Conservation (phyloP, 1,139 yeast genomes). For the Geotrichum restrictum region DNA sequence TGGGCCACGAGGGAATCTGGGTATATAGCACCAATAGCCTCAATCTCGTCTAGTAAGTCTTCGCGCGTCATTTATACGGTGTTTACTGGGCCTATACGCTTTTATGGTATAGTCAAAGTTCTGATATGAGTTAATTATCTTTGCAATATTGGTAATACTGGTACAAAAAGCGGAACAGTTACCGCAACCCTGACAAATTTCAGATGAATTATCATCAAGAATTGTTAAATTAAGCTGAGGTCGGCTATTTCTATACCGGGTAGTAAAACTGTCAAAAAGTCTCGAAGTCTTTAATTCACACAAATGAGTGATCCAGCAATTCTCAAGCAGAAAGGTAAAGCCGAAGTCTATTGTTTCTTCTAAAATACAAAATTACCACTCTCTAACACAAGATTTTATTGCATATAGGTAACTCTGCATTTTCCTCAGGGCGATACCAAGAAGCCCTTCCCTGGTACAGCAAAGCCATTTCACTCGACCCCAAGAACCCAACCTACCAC, state of each 20-base stretch:
- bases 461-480: conserved; percentile 62
- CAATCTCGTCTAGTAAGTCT: conserved; percentile 71
- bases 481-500: conserved; percentile 62
- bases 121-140: too few species aligned
- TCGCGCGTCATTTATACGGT: conserved; percentile 12
- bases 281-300: too few species aligned
- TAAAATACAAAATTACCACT: too few species aligned
- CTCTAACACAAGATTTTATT: not conserved
- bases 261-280: too few species aligned
- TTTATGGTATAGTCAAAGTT: too few species aligned
- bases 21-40: conserved; percentile 84
- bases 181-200: too few species aligned
- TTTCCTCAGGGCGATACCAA: conserved; percentile 56
- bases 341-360: not conserved
- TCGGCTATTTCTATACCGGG: too few species aligned
- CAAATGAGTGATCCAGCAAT: conserved; percentile 11
- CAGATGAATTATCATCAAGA: too few species aligned
- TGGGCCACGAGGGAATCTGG: conserved; percentile 53
- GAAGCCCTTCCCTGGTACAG: conserved; percentile 69
- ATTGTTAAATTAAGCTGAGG: too few species aligned
- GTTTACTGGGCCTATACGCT: too few species aligned
- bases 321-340: conserved; percentile 6
- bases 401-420: conserved; percentile 49
- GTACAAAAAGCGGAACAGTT: too few species aligned
- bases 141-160: too few species aligned